Evolutionary conservation across 1,284 basidiomycete species (phyloP), one percentile per base, ranked within the genome.

Genomic region (Schizophyllum commune): DNA sequence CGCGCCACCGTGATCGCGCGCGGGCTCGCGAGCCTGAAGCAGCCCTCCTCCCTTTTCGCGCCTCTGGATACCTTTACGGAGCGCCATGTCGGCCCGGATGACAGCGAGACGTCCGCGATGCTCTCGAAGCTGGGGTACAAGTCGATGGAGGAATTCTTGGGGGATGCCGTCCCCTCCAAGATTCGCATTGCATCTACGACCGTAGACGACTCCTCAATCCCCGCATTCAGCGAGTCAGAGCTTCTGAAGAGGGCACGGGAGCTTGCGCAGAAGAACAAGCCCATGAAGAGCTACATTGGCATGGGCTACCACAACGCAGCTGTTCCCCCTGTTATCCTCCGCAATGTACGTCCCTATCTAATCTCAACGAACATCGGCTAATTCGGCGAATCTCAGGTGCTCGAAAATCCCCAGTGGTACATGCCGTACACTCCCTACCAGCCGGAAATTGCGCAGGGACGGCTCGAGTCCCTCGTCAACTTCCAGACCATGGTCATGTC

Each of bases 331-430:
- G 94, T 97, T 58, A 92, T 98, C 73, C 80, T 96, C 68, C 89
- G 95, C 66, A 98, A 96, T 72, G 92, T 95, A 67, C 64, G 84
- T 62, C 51, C 58, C 20, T 55, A 55, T 55, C 15, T 21, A 55
- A 9, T 64, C 59, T 59, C 32, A 51, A 53, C 13, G 62, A 32
- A 15, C 32, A 58, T 62, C 39, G 52, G 59, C 55, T 60, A 55
- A 52, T 60, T 63, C 51, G 33, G 33, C 61, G 55, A 34, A 56
- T 58, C 27, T 17, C 64, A 95, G 92, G 78, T 96, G 65, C 89
- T 94, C 78, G 96, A 99, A 75, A 98, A 97, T 73, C 96, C 96
- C 22, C 92, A 90, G 9, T 99, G 96, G 96, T 98, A 98, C 76
- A 98, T 96, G 2, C 94, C 92, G 58, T 98, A 98, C 74, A 98